Conservation (phyloP, 1,284 basidiomycete species). For the Albatrellus sp. region DNA sequence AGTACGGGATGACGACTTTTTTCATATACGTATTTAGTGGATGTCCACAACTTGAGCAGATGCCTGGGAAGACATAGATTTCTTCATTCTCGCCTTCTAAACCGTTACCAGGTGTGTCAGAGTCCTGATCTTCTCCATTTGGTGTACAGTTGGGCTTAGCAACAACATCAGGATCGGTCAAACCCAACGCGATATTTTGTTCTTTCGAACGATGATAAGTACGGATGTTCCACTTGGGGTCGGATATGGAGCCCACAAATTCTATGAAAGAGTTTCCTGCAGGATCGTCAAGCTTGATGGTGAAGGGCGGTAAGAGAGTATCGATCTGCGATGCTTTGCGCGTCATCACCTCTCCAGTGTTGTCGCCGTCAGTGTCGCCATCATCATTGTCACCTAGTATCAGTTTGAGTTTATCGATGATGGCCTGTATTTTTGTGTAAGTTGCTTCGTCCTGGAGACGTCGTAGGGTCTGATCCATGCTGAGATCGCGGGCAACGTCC, state of each 20-base stretch:
- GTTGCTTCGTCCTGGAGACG: slow-evolving; percentile 72
- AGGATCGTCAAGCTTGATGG: slow-evolving; percentile 85
- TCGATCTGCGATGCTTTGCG: slow-evolving; percentile 28
- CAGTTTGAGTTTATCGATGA: slow-evolving; percentile 58
- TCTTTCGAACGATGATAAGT: slow-evolving; percentile 76
- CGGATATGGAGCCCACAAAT: slow-evolving; percentile 66
- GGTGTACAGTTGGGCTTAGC: slow-evolving; percentile 14
- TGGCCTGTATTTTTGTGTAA: slow-evolving; percentile 67
- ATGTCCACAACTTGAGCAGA: slow-evolving; percentile 84
- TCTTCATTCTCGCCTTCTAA: slow-evolving; percentile 57
- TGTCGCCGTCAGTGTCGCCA: slow-evolving; percentile 22
- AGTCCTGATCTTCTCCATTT: slow-evolving; percentile 22
- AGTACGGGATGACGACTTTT: slow-evolving; percentile 95
- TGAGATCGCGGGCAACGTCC: slow-evolving; percentile 78
- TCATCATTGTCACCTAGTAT: slow-evolving; percentile 63
- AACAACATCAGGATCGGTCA: slow-evolving; percentile 41
- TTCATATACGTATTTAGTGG: slow-evolving; percentile 88
- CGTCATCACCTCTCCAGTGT: slow-evolving; percentile 7
- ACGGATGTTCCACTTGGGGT: slow-evolving; percentile 90
- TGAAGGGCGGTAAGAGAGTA: slow-evolving; percentile 63
- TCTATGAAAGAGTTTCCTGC: slow-evolving; percentile 93
- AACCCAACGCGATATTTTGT: slow-evolving; percentile 78
- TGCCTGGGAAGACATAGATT: slow-evolving; percentile 80
- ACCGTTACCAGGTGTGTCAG: slow-evolving; percentile 20
- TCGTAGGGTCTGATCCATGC: slow-evolving; percentile 77